A percentile compares a stretch with the other conserved stretches of the same genome.
Evolutionary conservation across 164 flowering plant species (phyloP).

Genomic region (Nelumbo lutea): DNA sequence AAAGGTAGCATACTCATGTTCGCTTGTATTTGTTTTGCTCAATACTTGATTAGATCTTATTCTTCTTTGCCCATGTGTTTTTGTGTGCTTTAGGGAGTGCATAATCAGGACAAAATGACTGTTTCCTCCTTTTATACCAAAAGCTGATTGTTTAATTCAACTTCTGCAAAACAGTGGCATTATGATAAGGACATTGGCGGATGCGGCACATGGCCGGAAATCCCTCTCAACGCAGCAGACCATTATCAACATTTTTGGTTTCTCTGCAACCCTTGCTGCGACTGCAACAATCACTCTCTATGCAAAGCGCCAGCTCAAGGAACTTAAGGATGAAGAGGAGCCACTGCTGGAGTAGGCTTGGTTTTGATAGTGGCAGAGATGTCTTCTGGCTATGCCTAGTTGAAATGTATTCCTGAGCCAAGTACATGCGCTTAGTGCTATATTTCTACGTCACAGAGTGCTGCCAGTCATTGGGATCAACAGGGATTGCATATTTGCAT

Average conservation of each 20-base stretch:
- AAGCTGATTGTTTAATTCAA: no score
- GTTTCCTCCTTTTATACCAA: no score
- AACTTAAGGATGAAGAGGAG: constrained; percentile 54
- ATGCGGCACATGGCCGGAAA: constrained; percentile 54
- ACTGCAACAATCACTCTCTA: constrained; percentile 61
- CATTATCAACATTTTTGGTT: constrained; percentile 52
- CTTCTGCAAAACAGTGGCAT: constrained; percentile 52
- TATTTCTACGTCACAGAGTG: background rate
- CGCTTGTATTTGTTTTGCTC: no score
- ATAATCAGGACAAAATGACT: no score
- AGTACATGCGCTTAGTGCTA: background rate
- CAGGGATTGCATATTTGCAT: background rate
- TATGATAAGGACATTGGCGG: constrained; percentile 63
- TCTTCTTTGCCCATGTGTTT: no score
- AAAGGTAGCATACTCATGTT: no score
- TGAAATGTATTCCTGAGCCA: background rate
- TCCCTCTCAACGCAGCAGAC: constrained; percentile 57
- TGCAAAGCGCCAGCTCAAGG: constrained; percentile 62
- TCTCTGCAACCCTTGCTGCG: constrained; percentile 46
- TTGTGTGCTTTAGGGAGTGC: no score
- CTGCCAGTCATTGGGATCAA: background rate
- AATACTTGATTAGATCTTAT: no score
- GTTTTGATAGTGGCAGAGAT: background rate
- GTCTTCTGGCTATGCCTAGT: background rate
- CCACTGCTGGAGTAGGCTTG: constrained; percentile 1